Evolutionary conservation across 2,329 filamentous ascomycete genomes (phyloP).

Genomic region (Cercospora sp.): DNA sequence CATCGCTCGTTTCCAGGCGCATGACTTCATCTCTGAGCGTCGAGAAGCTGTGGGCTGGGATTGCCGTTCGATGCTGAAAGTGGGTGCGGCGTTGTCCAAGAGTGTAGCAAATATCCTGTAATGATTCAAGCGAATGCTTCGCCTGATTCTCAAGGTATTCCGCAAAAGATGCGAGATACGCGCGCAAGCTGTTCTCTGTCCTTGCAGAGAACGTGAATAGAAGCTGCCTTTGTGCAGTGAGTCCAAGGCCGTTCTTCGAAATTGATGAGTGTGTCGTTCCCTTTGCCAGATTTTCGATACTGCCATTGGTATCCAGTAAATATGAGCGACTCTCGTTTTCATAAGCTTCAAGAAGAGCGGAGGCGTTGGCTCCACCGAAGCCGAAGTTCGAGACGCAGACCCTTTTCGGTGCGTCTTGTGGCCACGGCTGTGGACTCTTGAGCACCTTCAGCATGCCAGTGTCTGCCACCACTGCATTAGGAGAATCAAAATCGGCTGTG

Average conservation of each 20-base stretch:
- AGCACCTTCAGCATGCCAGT: constrained; percentile 32
- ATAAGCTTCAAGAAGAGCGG: not conserved
- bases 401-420: not conserved
- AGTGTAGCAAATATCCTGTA: not conserved
- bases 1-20: not conserved
- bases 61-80: not conserved
- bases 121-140: not conserved
- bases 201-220: not conserved
- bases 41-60: not conserved
- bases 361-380: constrained; percentile 5
- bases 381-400: constrained; percentile 25
- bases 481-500: constrained; percentile 28
- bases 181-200: not conserved
- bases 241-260: not conserved
- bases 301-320: not conserved
- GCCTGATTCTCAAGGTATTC: not conserved
- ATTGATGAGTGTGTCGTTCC: not conserved
- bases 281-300: not conserved
- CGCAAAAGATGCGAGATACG: not conserved
- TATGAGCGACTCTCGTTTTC: not conserved
- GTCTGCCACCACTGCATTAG: constrained; percentile 15
- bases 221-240: not conserved
- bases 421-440: constrained; percentile 7
- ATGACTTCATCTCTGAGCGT: not conserved
- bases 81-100: not conserved